Evolutionary conservation across 2,329 filamentous ascomycete species (phyloP).

Genomic region (Ophiocordyceps robertsii): DNA sequence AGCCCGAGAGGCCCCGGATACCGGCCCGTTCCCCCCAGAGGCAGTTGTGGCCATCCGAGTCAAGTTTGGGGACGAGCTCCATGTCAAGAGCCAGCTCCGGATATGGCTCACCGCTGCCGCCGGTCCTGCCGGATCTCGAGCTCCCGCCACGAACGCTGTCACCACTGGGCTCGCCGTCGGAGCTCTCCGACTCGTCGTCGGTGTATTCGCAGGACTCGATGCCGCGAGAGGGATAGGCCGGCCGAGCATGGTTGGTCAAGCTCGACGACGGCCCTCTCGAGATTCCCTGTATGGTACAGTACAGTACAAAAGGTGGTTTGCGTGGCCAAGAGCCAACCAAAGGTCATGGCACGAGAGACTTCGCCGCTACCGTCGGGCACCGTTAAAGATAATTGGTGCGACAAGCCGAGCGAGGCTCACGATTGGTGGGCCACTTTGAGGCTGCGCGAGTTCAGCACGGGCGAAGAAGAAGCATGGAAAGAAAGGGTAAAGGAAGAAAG

Average conservation of each 20-base stretch:
- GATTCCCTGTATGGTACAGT: neutral
- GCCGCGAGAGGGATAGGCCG: neutral
- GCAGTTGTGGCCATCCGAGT: neutral
- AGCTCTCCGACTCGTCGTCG: neutral
- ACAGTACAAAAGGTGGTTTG: too few species aligned
- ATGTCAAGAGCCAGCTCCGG: neutral
- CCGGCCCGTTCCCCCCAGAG: neutral
- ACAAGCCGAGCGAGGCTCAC: too few species aligned
- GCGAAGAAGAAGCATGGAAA: too few species aligned
- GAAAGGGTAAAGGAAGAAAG: too few species aligned
- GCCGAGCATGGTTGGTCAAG: neutral
- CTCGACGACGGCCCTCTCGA: neutral
- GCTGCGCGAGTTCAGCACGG: too few species aligned
- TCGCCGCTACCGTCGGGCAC: too few species aligned
- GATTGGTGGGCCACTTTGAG: too few species aligned
- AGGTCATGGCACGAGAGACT: too few species aligned
- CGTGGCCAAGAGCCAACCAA: too few species aligned
- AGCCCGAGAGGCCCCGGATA: too few species aligned
- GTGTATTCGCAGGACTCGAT: neutral
- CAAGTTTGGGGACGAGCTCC: neutral
- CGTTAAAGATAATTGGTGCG: too few species aligned
- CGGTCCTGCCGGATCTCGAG: neutral
- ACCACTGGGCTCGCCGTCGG: neutral
- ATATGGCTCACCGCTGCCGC: neutral
- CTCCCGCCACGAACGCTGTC: neutral